Conservation (phyloP, 2,329 filamentous ascomycete species). For the Calonectria pseudoturangicola region DNA sequence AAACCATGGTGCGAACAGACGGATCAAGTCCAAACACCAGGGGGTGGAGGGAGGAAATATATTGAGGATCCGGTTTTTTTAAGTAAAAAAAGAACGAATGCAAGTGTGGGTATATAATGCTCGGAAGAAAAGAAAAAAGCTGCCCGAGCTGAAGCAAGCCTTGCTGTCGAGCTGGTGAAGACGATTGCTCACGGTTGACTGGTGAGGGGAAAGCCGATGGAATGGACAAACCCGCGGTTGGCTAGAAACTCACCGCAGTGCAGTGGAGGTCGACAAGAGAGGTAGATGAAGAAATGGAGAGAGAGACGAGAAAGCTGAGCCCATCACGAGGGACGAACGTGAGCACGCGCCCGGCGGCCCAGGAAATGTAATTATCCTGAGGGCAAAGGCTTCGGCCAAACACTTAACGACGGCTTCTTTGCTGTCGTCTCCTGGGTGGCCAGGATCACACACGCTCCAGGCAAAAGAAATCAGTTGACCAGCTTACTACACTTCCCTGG, state of each 20-base stretch:
- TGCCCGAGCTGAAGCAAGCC: neutral
- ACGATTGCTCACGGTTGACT: neutral
- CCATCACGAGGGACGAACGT: constrained; percentile 50
- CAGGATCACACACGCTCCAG: neutral
- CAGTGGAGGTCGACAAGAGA: constrained; percentile 29
- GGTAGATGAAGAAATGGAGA: constrained; percentile 35
- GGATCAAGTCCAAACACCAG: constrained; percentile 17
- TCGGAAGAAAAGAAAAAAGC: neutral
- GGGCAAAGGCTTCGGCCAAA: constrained; percentile 38
- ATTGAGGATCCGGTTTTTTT: neutral
- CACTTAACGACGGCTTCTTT: constrained; percentile 34
- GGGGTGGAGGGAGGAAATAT: neutral
- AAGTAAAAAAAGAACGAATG: neutral
- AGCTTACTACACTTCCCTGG: neutral
- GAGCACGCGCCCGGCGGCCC: constrained; percentile 43
- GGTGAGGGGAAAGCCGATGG: constrained; percentile 39
- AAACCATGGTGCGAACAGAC: constrained; percentile 66
- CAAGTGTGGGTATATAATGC: neutral
- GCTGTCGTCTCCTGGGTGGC: neutral
- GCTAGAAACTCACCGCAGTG: constrained; percentile 34
- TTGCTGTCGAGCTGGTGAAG: constrained; percentile 8
- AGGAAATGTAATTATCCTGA: constrained; percentile 34
- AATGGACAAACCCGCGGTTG: constrained; percentile 21
- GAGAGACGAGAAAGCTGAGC: constrained; percentile 42
- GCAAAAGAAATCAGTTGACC: neutral